Evolutionary conservation across 768 basidiomycete genomes (phyloP).

Genomic region (Gymnopilus dilepis): DNA sequence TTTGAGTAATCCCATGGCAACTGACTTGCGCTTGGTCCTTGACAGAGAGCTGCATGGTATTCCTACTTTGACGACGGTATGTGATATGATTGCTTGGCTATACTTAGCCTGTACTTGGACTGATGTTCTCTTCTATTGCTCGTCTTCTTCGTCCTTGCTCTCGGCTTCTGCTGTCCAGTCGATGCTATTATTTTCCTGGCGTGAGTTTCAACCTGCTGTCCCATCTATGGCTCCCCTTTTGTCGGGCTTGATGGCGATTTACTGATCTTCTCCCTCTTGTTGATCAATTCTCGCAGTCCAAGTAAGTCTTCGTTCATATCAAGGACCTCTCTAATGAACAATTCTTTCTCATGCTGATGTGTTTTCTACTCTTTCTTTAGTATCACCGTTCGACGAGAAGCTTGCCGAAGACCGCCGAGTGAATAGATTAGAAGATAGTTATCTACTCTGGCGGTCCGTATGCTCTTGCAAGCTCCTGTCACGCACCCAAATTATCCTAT

Average conservation of each 20-base stretch:
- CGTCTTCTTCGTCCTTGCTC: constrained; percentile 11
- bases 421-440: constrained; percentile 80
- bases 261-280: constrained; percentile 5
- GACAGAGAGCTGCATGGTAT: constrained; percentile 75
- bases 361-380: constrained; percentile 34
- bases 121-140: neutral
- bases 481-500: constrained; percentile 59
- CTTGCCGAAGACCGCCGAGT: constrained; percentile 71
- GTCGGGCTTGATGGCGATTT: constrained; percentile 3
- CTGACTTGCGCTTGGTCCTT: neutral
- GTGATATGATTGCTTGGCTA: constrained; percentile 16
- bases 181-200: constrained; percentile 88
- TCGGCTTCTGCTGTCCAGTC: constrained; percentile 39
- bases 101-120: constrained; percentile 1
- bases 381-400: constrained; percentile 84
- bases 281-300: constrained; percentile 35
- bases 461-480: constrained; percentile 69
- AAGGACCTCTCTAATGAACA: neutral
- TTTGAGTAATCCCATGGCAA: constrained; percentile 13
- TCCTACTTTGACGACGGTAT: constrained; percentile 79
- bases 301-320: constrained; percentile 35
- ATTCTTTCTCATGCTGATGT: neutral
- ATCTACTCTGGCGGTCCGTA: constrained; percentile 77
- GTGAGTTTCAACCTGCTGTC: no score
- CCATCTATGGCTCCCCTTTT: constrained; percentile 11